Base-by-base conservation (phyloP, 202 grass and related monocot genomes). In the Zizania palustris region DNA sequence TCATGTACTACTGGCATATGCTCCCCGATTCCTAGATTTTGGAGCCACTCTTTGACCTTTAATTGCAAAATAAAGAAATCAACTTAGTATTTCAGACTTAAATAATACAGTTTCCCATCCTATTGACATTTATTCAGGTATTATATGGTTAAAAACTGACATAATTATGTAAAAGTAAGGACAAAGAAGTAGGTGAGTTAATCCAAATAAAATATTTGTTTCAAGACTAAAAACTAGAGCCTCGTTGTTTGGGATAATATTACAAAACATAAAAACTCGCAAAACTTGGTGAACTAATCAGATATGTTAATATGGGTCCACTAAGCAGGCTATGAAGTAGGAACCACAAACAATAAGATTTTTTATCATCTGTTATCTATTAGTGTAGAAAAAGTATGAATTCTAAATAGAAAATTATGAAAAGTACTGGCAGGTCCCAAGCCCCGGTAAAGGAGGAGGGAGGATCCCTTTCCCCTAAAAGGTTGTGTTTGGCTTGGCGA, bases 21-120 rank as follows among this genome's bases (percentile, higher is more conserved):
- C 28, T 97, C 95, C 63, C 95, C 91, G 49, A 97, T 67, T 71
- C 95, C 95, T 28, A 97, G 82, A 91, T 94, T 97, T 85, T 97
- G 95, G 60, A 97, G 87, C 95, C 91, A 97, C 78, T 97, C 95
- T 92, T 97, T 97, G 68, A 94, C 88, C 95, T 97, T 93, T 48
- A 79, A 55, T 73, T 28, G 16, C 40, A 84, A 19, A 64, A 76
- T 69, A 63, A 15, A 65, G 40, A 76, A 84, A 14, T 61, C 54
- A 80, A 63, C 10, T 87, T 48, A 4, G 41, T 69, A 16, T 16
- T 69, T 0, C 15, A 82, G 36, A 33, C 35, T 50, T 65, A 21
- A 64, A 59, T 15, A 36, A 49, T 19, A 45, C 37, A 72, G 62
- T 40, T 21, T 55, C 20, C 54, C n/a, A 81, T 68, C 21, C 63